Evolutionary conservation across 345 rosid genomes (phyloP).

Genomic region (Corchorus capsularis): DNA sequence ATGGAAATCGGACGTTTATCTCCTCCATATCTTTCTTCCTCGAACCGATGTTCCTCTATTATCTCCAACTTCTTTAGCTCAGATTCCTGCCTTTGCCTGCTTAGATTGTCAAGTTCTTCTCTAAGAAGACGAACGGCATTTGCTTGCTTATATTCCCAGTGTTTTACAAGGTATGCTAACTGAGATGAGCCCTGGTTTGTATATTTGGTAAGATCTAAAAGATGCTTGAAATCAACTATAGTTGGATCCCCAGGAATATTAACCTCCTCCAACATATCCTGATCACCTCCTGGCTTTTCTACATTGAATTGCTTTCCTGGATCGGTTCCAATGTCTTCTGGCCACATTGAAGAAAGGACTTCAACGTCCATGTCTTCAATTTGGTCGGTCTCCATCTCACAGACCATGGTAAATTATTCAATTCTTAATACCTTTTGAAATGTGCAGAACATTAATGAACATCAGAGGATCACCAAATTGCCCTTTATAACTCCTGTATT

Average conservation of each 20-base stretch:
- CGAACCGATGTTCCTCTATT: slow-evolving; percentile 83
- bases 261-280: slow-evolving; percentile 84
- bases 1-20: slow-evolving; percentile 63
- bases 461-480: slow-evolving; percentile 6
- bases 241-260: slow-evolving; percentile 49
- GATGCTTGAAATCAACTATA: slow-evolving; percentile 67
- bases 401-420: slow-evolving; percentile 36
- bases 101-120: slow-evolving; percentile 83
- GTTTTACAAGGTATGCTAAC: slow-evolving; percentile 75
- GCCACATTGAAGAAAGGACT: slow-evolving; percentile 92
- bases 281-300: slow-evolving; percentile 73
- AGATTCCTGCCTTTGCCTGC: slow-evolving; percentile 74
- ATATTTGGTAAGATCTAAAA: slow-evolving; percentile 52
- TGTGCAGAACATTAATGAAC: slow-evolving; percentile 13
- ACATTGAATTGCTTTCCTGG: slow-evolving; percentile 85
- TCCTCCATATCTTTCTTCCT: slow-evolving; percentile 52
- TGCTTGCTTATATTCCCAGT: slow-evolving; percentile 85
- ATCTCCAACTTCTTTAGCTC: slow-evolving; percentile 87
- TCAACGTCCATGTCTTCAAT: slow-evolving; percentile 85
- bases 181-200: slow-evolving; percentile 85
- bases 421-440: slow-evolving; percentile 12
- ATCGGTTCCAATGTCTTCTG: slow-evolving; percentile 72
- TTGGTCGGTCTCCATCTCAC: slow-evolving; percentile 63
- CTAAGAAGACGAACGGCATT: slow-evolving; percentile 71
- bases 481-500: slow-evolving; percentile 5